Evolutionary conservation across 2,329 filamentous ascomycete species (phyloP).

Genomic region (Penicillium sp.): DNA sequence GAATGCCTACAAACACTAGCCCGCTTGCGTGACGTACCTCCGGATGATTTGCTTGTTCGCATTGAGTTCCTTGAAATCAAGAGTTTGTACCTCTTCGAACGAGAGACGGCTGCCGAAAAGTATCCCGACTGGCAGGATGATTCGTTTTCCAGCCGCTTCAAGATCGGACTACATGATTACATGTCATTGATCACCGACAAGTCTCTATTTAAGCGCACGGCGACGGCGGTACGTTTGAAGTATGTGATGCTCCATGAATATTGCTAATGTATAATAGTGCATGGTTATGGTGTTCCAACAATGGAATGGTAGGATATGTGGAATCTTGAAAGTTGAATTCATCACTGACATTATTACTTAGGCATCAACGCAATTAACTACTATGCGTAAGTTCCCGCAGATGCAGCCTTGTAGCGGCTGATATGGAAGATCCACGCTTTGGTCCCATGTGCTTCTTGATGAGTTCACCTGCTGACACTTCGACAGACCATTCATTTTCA

Average conservation of each 20-base stretch:
- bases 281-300: constrained; percentile 46
- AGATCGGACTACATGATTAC: constrained; percentile 56
- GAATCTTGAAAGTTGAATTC: neutral
- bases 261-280: constrained; percentile 61
- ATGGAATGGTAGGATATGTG: constrained; percentile 46
- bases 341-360: neutral
- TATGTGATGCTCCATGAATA: constrained; percentile 43
- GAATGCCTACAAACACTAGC: constrained; percentile 66
- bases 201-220: constrained; percentile 39
- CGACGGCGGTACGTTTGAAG: constrained; percentile 42
- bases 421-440: neutral
- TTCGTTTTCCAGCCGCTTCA: constrained; percentile 63
- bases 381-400: constrained; percentile 33
- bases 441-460: neutral
- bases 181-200: constrained; percentile 34
- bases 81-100: constrained; percentile 72
- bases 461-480: constrained; percentile 5
- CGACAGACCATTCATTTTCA: constrained; percentile 35
- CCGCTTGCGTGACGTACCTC: constrained; percentile 60
- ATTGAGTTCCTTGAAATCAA: constrained; percentile 79
- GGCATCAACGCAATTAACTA: constrained; percentile 47
- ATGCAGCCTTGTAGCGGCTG: neutral
- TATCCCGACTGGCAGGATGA: constrained; percentile 65
- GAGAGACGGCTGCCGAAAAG: constrained; percentile 62
- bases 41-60: constrained; percentile 68